A percentile compares a stretch with the other conserved stretches of the same genome.
These are phyloP conservation scores for Plasmodium gonderi DNA, from an alignment of 169 alveolate species.

Conservation along the genomic window DNA sequence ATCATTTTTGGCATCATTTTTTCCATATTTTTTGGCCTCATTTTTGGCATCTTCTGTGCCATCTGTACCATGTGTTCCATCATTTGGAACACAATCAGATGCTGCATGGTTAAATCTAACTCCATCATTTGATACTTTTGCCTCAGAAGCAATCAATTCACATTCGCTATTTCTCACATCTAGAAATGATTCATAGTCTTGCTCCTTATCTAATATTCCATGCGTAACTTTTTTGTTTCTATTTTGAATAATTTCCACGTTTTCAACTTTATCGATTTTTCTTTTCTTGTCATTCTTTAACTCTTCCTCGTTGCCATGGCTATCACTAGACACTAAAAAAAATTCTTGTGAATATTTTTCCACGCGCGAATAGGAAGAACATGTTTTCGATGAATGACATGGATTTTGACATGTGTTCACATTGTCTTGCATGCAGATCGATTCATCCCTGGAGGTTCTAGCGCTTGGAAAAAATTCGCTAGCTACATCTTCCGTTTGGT, in stretches of 20 bases:
- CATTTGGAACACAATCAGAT: background rate
- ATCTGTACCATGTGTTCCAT: background rate
- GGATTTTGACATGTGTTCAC: background rate
- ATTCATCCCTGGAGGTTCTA: background rate
- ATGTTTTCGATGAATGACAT: background rate
- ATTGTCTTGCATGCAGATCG: background rate
- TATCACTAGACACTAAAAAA: background rate
- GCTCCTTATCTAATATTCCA: background rate
- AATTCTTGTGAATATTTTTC: background rate
- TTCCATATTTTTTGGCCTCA: background rate
- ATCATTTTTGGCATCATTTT: background rate
- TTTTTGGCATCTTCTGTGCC: background rate
- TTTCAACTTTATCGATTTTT: conserved; percentile 1
- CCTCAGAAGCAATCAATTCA: background rate
- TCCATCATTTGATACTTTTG: background rate
- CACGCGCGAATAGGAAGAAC: background rate
- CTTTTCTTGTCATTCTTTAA: conserved; percentile 2
- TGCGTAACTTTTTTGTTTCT: background rate
- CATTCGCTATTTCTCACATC: background rate
- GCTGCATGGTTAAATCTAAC: no score
- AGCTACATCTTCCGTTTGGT: background rate
- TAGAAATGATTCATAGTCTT: background rate
- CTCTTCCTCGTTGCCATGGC: background rate
- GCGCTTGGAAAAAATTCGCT: background rate
- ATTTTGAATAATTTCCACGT: background rate